Percentiles rank a stretch among this genome's conserved stretches.
Conservation (phyloP, 495 filamentous ascomycete genomes). For the Cercophora newfieldiana region DNA sequence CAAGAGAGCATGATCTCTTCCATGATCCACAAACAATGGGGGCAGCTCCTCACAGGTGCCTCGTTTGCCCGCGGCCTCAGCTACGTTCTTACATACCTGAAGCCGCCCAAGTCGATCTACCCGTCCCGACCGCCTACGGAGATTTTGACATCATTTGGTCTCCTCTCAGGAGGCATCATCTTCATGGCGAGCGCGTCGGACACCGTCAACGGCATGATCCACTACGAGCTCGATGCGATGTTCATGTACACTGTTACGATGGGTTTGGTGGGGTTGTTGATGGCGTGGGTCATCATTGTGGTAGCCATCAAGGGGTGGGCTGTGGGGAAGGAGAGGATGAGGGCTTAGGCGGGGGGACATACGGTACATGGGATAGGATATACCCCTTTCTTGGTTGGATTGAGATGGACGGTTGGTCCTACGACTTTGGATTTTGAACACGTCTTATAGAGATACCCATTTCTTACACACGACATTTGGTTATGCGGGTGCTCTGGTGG, state of each 20-base stretch:
- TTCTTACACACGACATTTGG: neutral
- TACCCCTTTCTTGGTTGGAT: neutral
- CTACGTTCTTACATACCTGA: slow-evolving; percentile 76
- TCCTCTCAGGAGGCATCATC: slow-evolving; percentile 82
- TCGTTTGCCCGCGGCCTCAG: slow-evolving; percentile 76
- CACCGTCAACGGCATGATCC: slow-evolving; percentile 74
- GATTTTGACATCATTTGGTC: slow-evolving; percentile 78
- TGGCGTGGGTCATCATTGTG: slow-evolving; percentile 78
- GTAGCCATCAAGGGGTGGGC: slow-evolving; percentile 94
- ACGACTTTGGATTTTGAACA: neutral
- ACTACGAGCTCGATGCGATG: slow-evolving; percentile 75
- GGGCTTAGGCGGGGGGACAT: neutral
- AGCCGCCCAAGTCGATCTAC: slow-evolving; percentile 80
- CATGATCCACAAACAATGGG: slow-evolving; percentile 96
- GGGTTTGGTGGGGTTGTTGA: slow-evolving; percentile 78
- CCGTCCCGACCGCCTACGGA: slow-evolving; percentile 91
- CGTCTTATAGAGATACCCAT: slow-evolving; percentile 12
- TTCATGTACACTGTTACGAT: slow-evolving; percentile 90
- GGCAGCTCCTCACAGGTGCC: slow-evolving; percentile 78
- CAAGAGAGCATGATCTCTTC: slow-evolving; percentile 81
- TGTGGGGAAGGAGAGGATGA: slow-evolving; percentile 55
- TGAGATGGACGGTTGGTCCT: neutral
- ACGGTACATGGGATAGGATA: neutral
- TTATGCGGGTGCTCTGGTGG: neutral
- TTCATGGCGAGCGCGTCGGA: slow-evolving; percentile 90